phyloP scores from a whole-genome alignment of 108 stramenopile species.

The Fragilaria crotonensis region DNA sequence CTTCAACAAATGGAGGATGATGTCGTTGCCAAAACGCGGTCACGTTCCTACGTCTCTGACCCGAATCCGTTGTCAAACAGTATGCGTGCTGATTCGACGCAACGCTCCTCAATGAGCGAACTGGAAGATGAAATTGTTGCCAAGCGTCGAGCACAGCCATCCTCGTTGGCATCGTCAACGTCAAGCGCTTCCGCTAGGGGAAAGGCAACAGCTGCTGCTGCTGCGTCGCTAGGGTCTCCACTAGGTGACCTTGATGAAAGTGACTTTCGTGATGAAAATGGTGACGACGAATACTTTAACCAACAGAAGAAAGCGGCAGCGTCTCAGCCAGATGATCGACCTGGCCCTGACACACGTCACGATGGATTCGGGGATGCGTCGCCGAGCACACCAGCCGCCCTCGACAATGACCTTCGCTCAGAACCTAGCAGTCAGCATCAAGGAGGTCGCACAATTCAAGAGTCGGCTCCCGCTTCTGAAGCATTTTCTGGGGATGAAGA shows the following conservation, averaged over 20 bases:
- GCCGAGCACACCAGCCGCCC: too few species aligned
- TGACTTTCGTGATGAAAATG: not conserved
- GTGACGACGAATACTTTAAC: not conserved
- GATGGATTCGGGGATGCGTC: too few species aligned
- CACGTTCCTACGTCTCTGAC: constrained; percentile 1
- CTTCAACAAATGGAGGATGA: not conserved
- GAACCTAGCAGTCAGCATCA: too few species aligned
- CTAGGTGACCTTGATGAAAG: not conserved
- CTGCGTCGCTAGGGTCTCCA: not conserved
- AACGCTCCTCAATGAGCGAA: too few species aligned
- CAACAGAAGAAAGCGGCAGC: not conserved
- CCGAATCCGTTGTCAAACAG: not conserved
- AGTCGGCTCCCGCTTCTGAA: not conserved
- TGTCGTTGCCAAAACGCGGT: not conserved
- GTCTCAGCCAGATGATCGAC: not conserved
- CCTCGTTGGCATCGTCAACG: not conserved
- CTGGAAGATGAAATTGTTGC: constrained; percentile 3
- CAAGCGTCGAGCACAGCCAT: not conserved
- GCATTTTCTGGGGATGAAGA: not conserved
- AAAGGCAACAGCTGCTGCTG: not conserved
- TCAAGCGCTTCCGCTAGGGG: not conserved
- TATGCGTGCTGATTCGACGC: not conserved
- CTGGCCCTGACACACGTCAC: too few species aligned
- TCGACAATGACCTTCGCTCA: too few species aligned
- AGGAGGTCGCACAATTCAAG: too few species aligned